Conservation (phyloP, 2,329 filamentous ascomycete genomes). For the Fusarium pininemorale region DNA sequence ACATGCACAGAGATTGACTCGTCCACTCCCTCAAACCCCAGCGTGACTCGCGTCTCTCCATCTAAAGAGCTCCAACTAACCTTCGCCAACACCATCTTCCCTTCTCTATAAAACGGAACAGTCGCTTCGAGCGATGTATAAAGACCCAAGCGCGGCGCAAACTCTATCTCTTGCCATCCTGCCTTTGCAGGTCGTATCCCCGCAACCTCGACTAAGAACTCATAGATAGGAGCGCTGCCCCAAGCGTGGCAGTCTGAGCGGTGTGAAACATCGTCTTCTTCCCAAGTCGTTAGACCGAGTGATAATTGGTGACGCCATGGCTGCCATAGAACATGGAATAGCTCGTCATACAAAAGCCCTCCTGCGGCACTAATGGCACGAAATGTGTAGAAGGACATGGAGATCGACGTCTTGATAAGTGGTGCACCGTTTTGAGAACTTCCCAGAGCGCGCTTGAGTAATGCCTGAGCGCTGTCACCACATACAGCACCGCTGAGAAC, state of each 20-base stretch:
- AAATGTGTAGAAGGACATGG: background rate
- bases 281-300: background rate
- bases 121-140: background rate
- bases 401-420: background rate
- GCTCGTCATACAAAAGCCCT: rapidly evolving
- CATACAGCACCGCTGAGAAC: background rate
- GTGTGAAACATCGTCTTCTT: background rate
- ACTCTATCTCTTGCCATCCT: background rate
- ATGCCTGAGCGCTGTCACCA: background rate
- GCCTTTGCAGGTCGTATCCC: background rate
- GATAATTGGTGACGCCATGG: background rate
- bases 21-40: background rate
- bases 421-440: rapidly evolving
- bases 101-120: background rate
- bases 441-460: background rate
- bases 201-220: background rate
- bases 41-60: background rate
- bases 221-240: background rate
- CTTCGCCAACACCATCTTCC: background rate
- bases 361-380: background rate
- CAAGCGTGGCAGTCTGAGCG: background rate
- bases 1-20: background rate
- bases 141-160: background rate
- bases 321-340: background rate
- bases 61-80: background rate